Base-by-base conservation (phyloP, 176 grass and related monocot species). In the Zea luxurians region DNA sequence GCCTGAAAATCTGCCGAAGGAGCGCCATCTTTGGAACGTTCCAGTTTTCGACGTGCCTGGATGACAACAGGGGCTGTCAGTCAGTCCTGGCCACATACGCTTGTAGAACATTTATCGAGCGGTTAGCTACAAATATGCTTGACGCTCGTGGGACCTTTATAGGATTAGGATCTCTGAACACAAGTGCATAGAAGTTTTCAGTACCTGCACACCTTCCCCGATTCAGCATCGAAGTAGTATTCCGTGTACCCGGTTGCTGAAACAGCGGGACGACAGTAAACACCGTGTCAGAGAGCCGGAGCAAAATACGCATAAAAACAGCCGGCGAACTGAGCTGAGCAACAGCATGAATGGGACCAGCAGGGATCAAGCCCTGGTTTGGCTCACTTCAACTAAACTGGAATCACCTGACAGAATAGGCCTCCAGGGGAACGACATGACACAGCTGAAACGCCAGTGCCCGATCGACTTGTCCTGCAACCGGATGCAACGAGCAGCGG, bases 361-460 rank as follows among this genome's bases (percentile, higher is more conserved):
- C 50, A 52, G 4, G 50, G 50, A 53, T 52, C 13, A 53, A 53
- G 41, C 41, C 38, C 41, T 42, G 41, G 13, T 53, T 17, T 6
- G 7, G 52, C 16, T 54, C 52, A 54, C 17, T 55, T 55, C 4
- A 12, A 54, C 16, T 3, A 1, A 9, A 21, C 8, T 20, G 52
- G 50, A 35, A 35, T 71, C 81, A 90, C 96, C 89, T 45, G 91
- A 98, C 75, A 92, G 88, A 73, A 94, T 98, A 40, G 95, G 89
- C 40, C 92, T 87, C 96, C 96, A 98, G 1, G 92, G 92, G 75
- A 98, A 98, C 71, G 89, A 94, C 92, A 98, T 98, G 75, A 98
- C 77, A 86, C 96, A 94, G 75, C 81, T 98, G 66, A 94, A 98
- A 61, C 91, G 85, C 96, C 92, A 98, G 76, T 90, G 96, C 40